Evolutionary conservation across 2,329 filamentous ascomycete species (phyloP).

Genomic region (Aspergillus viridinutans): DNA sequence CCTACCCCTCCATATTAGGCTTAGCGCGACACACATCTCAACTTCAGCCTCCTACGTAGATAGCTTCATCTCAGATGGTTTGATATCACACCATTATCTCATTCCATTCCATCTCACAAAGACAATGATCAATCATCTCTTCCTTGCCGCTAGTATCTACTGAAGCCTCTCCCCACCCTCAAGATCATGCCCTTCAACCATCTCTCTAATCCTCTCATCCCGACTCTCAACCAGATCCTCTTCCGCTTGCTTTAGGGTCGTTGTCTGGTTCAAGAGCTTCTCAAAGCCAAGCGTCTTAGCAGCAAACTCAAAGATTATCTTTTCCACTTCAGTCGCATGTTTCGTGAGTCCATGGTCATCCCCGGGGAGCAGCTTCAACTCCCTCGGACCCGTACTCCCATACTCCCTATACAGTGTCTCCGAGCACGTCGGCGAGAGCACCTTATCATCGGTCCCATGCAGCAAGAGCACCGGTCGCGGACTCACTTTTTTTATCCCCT

Average conservation of each 20-base stretch:
- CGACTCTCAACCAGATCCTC: slow-evolving; percentile 21
- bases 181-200: slow-evolving; percentile 35
- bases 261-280: slow-evolving; percentile 7
- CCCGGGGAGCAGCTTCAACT: slow-evolving; percentile 37
- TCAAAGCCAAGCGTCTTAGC: slow-evolving; percentile 30
- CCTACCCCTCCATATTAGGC: too few species aligned
- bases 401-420: slow-evolving; percentile 36
- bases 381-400: slow-evolving; percentile 27
- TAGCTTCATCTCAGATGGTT: too few species aligned
- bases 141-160: too few species aligned
- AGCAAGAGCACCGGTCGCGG: slow-evolving; percentile 37
- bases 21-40: too few species aligned
- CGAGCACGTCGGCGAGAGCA: slow-evolving; percentile 31
- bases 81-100: too few species aligned
- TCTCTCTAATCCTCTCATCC: slow-evolving; percentile 21
- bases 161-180: slow-evolving; percentile 11
- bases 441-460: slow-evolving; percentile 38
- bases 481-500: slow-evolving; percentile 27
- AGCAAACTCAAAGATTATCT: slow-evolving; percentile 38
- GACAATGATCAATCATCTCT: too few species aligned
- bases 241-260: slow-evolving; percentile 10
- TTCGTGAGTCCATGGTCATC: slow-evolving; percentile 42
- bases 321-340: slow-evolving; percentile 36
- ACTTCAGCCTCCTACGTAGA: too few species aligned
- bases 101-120: too few species aligned